These are phyloP conservation scores for Aspergillus novofumigatus DNA, from an alignment of 2,329 filamentous ascomycete species.

Conservation along the genomic window DNA sequence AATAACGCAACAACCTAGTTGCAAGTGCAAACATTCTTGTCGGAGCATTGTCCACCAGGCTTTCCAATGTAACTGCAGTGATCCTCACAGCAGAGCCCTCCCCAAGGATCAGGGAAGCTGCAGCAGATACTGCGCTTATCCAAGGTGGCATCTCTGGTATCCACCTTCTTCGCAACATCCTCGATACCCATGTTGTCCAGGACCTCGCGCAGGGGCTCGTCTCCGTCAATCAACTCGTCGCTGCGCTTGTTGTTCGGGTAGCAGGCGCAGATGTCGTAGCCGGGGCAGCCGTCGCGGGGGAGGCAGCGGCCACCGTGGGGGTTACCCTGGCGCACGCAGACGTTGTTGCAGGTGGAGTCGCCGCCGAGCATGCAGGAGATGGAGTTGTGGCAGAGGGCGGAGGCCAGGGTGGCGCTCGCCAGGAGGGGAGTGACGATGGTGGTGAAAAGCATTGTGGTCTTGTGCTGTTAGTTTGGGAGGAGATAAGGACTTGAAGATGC, in stretches of 20 bases:
- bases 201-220: background rate
- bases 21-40: background rate
- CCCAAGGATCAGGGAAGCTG: background rate
- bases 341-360: background rate
- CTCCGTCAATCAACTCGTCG: slow-evolving; percentile 1
- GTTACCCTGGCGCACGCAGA: slow-evolving; percentile 4
- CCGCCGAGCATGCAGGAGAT: background rate
- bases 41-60: slow-evolving; percentile 3
- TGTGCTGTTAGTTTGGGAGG: too few species aligned
- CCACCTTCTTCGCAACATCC: background rate
- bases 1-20: background rate
- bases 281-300: slow-evolving; percentile 4
- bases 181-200: background rate
- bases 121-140: slow-evolving; percentile 3
- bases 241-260: slow-evolving; percentile 3
- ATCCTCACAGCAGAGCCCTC: background rate
- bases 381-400: slow-evolving; percentile 1
- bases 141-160: background rate
- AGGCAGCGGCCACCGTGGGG: slow-evolving; percentile 1
- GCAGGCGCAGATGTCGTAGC: slow-evolving; percentile 2
- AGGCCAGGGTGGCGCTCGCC: background rate
- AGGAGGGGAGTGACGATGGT: background rate
- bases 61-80: slow-evolving; percentile 2
- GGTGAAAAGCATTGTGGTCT: too few species aligned
- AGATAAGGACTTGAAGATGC: too few species aligned